Evolutionary conservation across 2,329 filamentous ascomycete species (phyloP), one percentile per base, ranked within the genome.

Genomic region (Camptophora hylomeconis): DNA sequence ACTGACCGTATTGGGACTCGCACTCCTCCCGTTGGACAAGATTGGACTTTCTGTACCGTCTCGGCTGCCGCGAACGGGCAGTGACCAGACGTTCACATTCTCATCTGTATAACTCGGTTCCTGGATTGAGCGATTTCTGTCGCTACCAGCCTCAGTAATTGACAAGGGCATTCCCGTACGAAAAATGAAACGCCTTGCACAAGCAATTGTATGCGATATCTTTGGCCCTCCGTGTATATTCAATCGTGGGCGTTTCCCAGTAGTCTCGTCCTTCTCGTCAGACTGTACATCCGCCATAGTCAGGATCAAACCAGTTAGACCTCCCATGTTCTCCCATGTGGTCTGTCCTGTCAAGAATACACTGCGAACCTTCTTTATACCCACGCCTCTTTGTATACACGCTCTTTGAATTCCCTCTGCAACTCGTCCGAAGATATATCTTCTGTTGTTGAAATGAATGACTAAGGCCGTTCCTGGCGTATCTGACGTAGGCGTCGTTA

Each of bases 361-460:
- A 45, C 92, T 74, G 25, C 72, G 70, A 1, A 82, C 62, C 48
- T 77, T 77, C 16, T 63, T 53, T 41, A 92, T 46, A 18, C 66
- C 61, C 7, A 77, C 49, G 32, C 74, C 79, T 39, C 76, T 70
- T 54, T 86, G 75, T 20, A 67, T 65, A 47, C 79, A 64, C 26
- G 75, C 72, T 33, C 89, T 70, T 59, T 95, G 89, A 1, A 79
- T 79, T 10, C 87, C 89, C 54, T 98, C 89, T 7, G 74, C 61
- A 10, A 87, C 53, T 45, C 79, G 76, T 12, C 89, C 89, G 47
- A 98, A 79, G 10, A 94, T 44, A 53, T 98, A 98, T 33, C 81
- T 70, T 45, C 78, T 76, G 45, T 74, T 70, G 44, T 87, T 80
- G 47, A 84, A 86, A 49, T 87, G 75, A 5, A 98, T 62, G 20